A percentile compares a stretch with the other conserved stretches of the same genome.
These are phyloP conservation scores for Arabis hirsuta DNA, from an alignment of 345 rosid species.

Conservation along the genomic window DNA sequence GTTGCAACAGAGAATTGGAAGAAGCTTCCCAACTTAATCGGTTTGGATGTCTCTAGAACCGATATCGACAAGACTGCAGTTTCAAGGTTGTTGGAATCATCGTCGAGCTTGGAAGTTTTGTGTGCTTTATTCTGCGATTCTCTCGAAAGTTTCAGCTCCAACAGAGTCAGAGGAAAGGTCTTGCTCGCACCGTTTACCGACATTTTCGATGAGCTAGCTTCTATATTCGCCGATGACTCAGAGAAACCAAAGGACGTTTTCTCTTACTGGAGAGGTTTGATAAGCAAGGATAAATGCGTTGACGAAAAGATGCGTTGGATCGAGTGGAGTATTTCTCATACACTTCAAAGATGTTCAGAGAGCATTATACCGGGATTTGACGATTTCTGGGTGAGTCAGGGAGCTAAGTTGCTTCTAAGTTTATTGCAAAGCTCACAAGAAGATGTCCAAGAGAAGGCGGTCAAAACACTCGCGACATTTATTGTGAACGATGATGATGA, in stretches of 20 bases:
- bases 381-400: conserved; percentile 77
- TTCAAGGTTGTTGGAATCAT: conserved; percentile 61
- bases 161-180: conserved; percentile 61
- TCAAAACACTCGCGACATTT: conserved; percentile 75
- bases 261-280: conserved; percentile 60
- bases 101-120: conserved; percentile 68
- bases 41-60: conserved; percentile 85
- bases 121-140: conserved; percentile 71
- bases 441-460: conserved; percentile 85
- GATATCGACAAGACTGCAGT: conserved; percentile 56
- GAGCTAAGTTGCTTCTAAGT: conserved; percentile 67
- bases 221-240: conserved; percentile 54
- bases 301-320: conserved; percentile 70
- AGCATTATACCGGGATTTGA: conserved; percentile 61
- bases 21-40: conserved; percentile 66
- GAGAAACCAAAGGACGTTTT: conserved; percentile 54
- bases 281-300: conserved; percentile 43
- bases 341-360: conserved; percentile 68
- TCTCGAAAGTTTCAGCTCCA: conserved; percentile 50
- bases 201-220: conserved; percentile 56
- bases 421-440: conserved; percentile 82
- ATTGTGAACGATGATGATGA: conserved; percentile 73
- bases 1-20: conserved; percentile 62
- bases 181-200: conserved; percentile 56
- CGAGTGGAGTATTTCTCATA: conserved; percentile 74